A percentile compares a stretch with the other conserved stretches of the same genome.
Conservation (phyloP, 352 stramenopile genomes). For the Phytopythium mirpurense region DNA sequence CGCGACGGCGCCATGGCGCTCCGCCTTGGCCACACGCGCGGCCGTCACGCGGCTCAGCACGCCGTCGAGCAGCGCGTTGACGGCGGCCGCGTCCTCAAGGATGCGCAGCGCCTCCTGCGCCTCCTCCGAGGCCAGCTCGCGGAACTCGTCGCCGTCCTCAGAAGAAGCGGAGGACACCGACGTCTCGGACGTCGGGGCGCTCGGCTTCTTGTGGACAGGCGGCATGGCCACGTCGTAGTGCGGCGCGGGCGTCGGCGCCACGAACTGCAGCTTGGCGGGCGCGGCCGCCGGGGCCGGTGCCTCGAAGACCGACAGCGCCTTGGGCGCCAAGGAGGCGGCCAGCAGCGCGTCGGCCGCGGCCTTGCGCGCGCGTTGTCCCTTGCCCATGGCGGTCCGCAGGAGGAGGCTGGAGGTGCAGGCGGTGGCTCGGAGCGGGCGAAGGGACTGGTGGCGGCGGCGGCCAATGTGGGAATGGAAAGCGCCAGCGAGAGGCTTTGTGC, state of each 20-base stretch:
- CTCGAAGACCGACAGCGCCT: constrained; percentile 31
- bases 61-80: constrained; percentile 28
- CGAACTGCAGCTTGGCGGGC: constrained; percentile 18
- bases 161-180: constrained; percentile 35
- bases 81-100: constrained; percentile 23
- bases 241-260: constrained; percentile 10
- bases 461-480: not conserved
- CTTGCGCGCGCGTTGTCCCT: constrained; percentile 58
- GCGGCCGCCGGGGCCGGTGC: constrained; percentile 8
- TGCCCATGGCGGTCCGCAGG: constrained; percentile 38
- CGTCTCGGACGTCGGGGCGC: constrained; percentile 15
- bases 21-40: constrained; percentile 18
- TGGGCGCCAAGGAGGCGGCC: constrained; percentile 24
- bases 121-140: constrained; percentile 36
- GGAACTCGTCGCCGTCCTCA: constrained; percentile 26
- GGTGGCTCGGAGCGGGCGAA: not conserved
- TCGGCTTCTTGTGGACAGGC: constrained; percentile 12
- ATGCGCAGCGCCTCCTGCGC: constrained; percentile 33
- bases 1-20: constrained; percentile 39
- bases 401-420: not conserved
- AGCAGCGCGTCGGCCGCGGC: constrained; percentile 45
- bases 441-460: constrained; percentile 1
- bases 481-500: too few species aligned
- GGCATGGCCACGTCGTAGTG: constrained; percentile 9
- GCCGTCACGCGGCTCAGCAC: constrained; percentile 43